These are phyloP conservation scores for Chytriomyces hyalinus DNA, from an alignment of 192 early-diverging fungal genomes.

Conservation along the genomic window DNA sequence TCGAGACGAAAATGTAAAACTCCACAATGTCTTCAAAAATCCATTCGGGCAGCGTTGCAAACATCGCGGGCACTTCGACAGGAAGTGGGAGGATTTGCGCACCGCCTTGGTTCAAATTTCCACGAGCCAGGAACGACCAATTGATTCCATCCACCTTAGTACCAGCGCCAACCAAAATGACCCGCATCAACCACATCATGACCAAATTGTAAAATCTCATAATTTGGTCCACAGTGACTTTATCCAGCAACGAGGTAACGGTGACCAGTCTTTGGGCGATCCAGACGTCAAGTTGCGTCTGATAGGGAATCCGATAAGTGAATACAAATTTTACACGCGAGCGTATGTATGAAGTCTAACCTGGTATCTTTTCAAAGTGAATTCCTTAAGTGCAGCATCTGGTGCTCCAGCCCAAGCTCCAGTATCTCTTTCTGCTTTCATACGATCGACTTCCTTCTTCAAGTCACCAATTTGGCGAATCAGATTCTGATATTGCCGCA, in stretches of 20 bases:
- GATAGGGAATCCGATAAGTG: background rate
- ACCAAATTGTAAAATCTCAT: constrained; percentile 87
- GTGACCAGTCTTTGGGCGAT: constrained; percentile 70
- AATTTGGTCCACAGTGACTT: constrained; percentile 63
- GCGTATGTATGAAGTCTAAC: constrained; percentile 18
- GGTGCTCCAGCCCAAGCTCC: constrained; percentile 40
- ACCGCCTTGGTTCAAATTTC: constrained; percentile 31
- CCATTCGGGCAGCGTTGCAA: constrained; percentile 88
- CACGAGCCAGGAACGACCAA: constrained; percentile 46
- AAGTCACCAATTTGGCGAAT: constrained; percentile 73
- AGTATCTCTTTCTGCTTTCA: constrained; percentile 62
- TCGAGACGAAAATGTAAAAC: constrained; percentile 73
- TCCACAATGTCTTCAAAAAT: constrained; percentile 90
- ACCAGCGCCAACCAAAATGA: constrained; percentile 49
- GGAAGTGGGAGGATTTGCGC: constrained; percentile 61
- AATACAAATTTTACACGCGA: too few species aligned
- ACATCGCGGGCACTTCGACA: constrained; percentile 53
- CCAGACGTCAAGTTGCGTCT: constrained; percentile 73
- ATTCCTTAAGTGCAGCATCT: constrained; percentile 45
- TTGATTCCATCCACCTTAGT: constrained; percentile 23
- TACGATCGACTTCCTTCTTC: constrained; percentile 67
- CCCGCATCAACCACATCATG: constrained; percentile 86
- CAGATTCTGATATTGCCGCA: constrained; percentile 70
- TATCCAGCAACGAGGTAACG: constrained; percentile 80
- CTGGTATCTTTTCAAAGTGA: constrained; percentile 62